Evolutionary conservation across 305 asterid species (phyloP), one percentile per base, ranked within the genome.

Genomic region (Fraxinus xanthoxyloides): DNA sequence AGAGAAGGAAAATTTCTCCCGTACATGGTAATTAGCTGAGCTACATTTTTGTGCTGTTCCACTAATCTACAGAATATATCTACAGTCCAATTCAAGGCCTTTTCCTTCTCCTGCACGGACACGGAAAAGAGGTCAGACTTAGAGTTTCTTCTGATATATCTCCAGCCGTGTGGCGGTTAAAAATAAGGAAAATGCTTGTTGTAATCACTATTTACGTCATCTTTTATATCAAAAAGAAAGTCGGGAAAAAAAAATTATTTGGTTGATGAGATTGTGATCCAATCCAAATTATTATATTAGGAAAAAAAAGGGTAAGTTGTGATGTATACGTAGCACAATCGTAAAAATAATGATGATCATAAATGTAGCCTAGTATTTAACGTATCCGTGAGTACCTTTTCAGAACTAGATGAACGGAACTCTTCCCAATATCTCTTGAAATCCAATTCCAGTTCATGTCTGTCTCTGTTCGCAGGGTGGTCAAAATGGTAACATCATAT

Each of bases 11-110:
- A 34, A 56, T 9, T 72, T 54, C 75, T 63, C 79, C 85, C 95
- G 85, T 91, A 97, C 99, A 93, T 86, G 70, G 98, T 90, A 87
- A 97, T 88, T 85, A 95, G 84, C 82, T 93, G 98, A 83, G 97
- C 91, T 81, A 93, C 98, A 92, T 97, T 87, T 78, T 92, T 81
- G 79, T 93, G 97, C 87, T 95, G 96, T 93, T 90, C 92, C 92
- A 88, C 97, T 92, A 97, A 89, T 94, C 95, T 93, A 95, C 99
- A 97, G 92, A 97, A 95, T 85, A 90, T 88, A 87, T 97, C 98
- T 84, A 97, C 89, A 46, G 98, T 90, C 95, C 92, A 88, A 86
- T 93, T 95, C 93, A 95, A 90, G 89, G 98, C 95, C 88, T 87
- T 93, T 90, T 97, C 99, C 92, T 97, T 97, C 87, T 95, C 98